These are phyloP conservation scores for Talaromyces sp. DNA, from an alignment of 2,329 filamentous ascomycete genomes.

Conservation along the genomic window DNA sequence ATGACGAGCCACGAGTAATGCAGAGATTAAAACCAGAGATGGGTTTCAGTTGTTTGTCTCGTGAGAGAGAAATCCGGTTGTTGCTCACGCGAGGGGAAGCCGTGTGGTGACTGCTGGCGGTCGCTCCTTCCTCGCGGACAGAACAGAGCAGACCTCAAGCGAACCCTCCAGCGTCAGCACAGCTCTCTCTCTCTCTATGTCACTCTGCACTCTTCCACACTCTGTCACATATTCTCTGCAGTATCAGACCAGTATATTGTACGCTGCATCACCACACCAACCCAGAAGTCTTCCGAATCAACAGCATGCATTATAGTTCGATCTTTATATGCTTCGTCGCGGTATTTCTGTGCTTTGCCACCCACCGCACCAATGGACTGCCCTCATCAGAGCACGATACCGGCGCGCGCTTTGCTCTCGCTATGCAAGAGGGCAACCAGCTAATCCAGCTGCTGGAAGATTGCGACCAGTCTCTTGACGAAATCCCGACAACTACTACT, in stretches of 20 bases:
- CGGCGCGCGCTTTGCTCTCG: not conserved
- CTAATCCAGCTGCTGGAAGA: not conserved
- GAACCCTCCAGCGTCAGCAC: not conserved
- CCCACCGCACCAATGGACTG: not conserved
- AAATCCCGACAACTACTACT: not conserved
- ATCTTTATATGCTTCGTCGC: conserved; percentile 3
- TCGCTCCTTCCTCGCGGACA: conserved; percentile 2
- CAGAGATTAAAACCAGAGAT: not conserved
- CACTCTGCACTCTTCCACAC: not conserved
- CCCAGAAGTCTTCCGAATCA: not conserved
- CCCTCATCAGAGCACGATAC: not conserved
- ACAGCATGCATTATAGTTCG: conserved; percentile 5
- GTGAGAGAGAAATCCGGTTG: not conserved
- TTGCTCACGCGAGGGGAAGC: not conserved
- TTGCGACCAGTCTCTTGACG: conserved; percentile 5
- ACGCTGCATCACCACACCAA: not conserved
- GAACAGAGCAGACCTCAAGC: not conserved
- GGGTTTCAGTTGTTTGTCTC: not conserved
- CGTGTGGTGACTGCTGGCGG: not conserved
- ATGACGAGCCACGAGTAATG: not conserved
- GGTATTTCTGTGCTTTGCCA: conserved; percentile 3
- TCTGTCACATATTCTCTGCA: not conserved
- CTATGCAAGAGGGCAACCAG: not conserved
- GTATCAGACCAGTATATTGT: not conserved
- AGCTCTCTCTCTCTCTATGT: no score